Base-by-base conservation (phyloP, 2,329 filamentous ascomycete species). In the Colletotrichum lini region DNA sequence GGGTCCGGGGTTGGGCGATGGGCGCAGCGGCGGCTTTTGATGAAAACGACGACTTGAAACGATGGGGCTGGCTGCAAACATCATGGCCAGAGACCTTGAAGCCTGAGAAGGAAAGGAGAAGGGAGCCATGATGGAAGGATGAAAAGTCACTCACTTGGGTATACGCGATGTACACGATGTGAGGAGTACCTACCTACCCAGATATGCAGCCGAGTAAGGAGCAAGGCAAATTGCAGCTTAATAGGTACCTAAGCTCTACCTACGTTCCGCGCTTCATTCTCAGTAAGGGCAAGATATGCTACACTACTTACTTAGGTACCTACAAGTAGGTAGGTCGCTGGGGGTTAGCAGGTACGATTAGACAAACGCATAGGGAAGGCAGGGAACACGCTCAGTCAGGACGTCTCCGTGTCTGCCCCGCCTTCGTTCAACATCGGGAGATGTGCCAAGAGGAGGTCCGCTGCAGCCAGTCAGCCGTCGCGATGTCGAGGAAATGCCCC, bases 21-120 rank as follows among this genome's bases (percentile, higher is more conserved):
- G 58, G 23, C 49, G 47, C 30, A 7, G 30, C 30, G 30, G 30
- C 30, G 30, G 30, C 40, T 26, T 38, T 53, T 60, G 67, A 66
- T 60, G 64, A 45, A 57, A 67, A 58, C 49, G 54, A 42, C 67
- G 18, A 30, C 57, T 42, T 70, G 67, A 70, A 70, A 67, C 57
- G 57, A 21, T 21, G 35, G 63, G 15, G 13, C 23, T 54, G 21
- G 50, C 52, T 52, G 64, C 49, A 57, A 70, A 70, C 64, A 70
- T 67, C 26, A 57, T 15, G 64, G 16, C 42, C 47, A 58, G 21
- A 49, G 35, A 26, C 47, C 40, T n/a, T n/a, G 57, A 52, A 38
- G 26, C 10, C 35, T 2, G 12, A 18, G 7, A 18, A 40, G n/a
- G 15, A 21, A 6, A 21, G 9, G 52, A 64, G 30, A 58, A 35